Evolutionary conservation across 23 red algal species (phyloP), one percentile per base, ranked within the genome.

Genomic region (Pyropia yezoensis): DNA sequence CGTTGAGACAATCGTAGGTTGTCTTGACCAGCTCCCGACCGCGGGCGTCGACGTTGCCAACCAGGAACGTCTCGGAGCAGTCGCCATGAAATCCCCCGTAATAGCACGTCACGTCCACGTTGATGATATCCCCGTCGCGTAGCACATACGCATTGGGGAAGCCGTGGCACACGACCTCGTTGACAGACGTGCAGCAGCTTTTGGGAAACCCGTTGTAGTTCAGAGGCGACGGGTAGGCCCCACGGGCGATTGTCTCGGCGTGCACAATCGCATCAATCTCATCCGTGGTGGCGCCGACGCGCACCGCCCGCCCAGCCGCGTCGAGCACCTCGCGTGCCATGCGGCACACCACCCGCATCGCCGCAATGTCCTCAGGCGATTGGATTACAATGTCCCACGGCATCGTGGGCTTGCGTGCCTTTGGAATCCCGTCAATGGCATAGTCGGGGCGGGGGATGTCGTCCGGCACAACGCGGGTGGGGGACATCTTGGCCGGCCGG

Each of bases 111-210:
- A 98, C 66, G 69, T 98, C 94, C 59, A 98, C 74, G 58, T 98
- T 98, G 17, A 98, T 80, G 45, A 98, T 98, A 73, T 98, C 94
- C 9, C 94, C 94, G 63, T 91, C 79, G 6, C 59, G 71, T 30
- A 98, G 67, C 11, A 72, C 70, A 3, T 71, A 80, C 17, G 54
- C 55, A 50, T 91, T 81, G 16, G 94, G 94, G 59, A 98, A 91
- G 49, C 94, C 94, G 72, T 98, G 94, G 73, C 94, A 98, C 33
- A 98, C 69, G 0, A 98, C 76, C 75, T 98, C 94, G 54, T 98
- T 98, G 24, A 98, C 82, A 2, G 94, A 98, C 9, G 94, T 98
- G 52, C 94, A 98, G 65, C 85, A 90, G 17, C 74, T 83, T 67
- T 98, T 98, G 53, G 94, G 94, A 62, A 91, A 98, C 7, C 73